Percentiles rank a stretch among this genome's conserved stretches.
phyloP scores from a whole-genome alignment of 2,329 filamentous ascomycete species.

The Fusarium staphyleae region DNA sequence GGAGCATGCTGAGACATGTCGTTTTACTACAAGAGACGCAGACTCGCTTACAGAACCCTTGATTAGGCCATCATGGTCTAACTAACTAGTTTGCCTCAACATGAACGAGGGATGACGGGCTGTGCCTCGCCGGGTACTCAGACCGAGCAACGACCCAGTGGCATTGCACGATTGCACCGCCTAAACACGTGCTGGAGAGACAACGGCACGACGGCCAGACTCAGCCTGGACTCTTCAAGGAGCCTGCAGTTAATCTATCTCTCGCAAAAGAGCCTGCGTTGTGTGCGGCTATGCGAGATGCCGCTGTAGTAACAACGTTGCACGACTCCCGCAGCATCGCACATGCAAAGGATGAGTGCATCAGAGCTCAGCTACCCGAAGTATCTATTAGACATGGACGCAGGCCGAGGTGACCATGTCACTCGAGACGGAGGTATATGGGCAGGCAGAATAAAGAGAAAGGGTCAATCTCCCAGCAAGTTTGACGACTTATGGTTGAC shows the following conservation, averaged over 20 bases:
- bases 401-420: neutral
- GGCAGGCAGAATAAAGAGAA: conserved; percentile 1
- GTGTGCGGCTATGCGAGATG: conserved; percentile 35
- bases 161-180: conserved; percentile 16
- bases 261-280: conserved; percentile 15
- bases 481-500: neutral
- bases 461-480: conserved; percentile 1
- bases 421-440: neutral
- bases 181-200: conserved; percentile 32
- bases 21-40: conserved; percentile 24
- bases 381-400: conserved; percentile 16
- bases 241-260: conserved; percentile 23
- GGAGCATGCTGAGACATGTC: conserved; percentile 20
- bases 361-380: conserved; percentile 1
- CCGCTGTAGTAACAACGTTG: conserved; percentile 34
- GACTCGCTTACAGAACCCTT: conserved; percentile 36
- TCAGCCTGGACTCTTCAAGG: neutral
- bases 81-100: conserved; percentile 21
- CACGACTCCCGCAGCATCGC: conserved; percentile 20
- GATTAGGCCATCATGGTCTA: conserved; percentile 5
- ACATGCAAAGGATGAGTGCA: conserved; percentile 11
- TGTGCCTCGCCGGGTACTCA: conserved; percentile 29
- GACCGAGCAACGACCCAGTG: conserved; percentile 28
- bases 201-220: conserved; percentile 11
- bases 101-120: conserved; percentile 14